Percentiles rank a stretch among this genome's conserved stretches.
Evolutionary conservation across 108 stramenopile genomes (phyloP).

Genomic region (Skeletonema tropicum): DNA sequence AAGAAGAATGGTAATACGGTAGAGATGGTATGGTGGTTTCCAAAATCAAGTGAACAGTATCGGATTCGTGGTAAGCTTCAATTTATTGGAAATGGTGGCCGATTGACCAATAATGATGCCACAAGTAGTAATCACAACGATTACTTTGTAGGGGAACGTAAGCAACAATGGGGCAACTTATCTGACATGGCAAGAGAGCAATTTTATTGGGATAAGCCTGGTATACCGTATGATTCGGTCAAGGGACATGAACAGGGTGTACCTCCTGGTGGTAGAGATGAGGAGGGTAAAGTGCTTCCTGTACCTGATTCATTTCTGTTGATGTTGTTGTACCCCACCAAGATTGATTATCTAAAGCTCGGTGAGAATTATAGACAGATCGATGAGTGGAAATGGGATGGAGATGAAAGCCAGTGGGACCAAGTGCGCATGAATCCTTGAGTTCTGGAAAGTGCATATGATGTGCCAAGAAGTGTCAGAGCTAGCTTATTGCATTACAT

Average conservation of each 20-base stretch:
- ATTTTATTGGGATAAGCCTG: slow-evolving; percentile 73
- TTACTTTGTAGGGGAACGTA: slow-evolving; percentile 51
- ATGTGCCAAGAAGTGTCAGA: not conserved
- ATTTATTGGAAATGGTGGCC: slow-evolving; percentile 69
- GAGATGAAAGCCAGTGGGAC: slow-evolving; percentile 9
- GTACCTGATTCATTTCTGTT: slow-evolving; percentile 80
- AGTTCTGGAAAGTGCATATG: not conserved
- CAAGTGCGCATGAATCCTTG: slow-evolving; percentile 10
- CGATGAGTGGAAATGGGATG: slow-evolving; percentile 43
- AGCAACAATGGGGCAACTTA: slow-evolving; percentile 84
- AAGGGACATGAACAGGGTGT: slow-evolving; percentile 22
- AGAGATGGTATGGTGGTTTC: slow-evolving; percentile 92
- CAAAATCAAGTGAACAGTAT: slow-evolving; percentile 87
- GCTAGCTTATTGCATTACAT: not conserved
- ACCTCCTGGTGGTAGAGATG: slow-evolving; percentile 69
- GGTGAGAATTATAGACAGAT: slow-evolving; percentile 83
- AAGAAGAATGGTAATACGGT: slow-evolving; percentile 30
- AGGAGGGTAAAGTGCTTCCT: slow-evolving; percentile 73
- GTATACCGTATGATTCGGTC: slow-evolving; percentile 19
- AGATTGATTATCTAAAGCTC: slow-evolving; percentile 81
- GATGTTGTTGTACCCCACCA: slow-evolving; percentile 72
- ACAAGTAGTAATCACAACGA: slow-evolving; percentile 30
- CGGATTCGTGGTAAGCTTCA: slow-evolving; percentile 71
- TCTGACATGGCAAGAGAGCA: slow-evolving; percentile 78
- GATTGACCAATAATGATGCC: slow-evolving; percentile 6